phyloP scores from a whole-genome alignment of 1,284 basidiomycete species.

The Rhodotorula sp. region DNA sequence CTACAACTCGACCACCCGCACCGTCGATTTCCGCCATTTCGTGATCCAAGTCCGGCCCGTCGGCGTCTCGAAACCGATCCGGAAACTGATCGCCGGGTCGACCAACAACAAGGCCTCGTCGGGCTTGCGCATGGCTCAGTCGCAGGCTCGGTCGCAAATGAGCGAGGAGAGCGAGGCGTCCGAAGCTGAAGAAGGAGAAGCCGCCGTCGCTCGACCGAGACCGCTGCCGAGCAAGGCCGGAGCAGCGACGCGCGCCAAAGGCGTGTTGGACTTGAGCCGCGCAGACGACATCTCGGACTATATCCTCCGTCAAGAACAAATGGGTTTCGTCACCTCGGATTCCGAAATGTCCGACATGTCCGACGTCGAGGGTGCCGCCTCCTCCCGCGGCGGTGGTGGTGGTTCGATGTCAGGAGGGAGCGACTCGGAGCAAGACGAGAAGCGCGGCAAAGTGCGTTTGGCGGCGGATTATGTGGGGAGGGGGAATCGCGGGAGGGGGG shows the following conservation, averaged over 20 bases:
- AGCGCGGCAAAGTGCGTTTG: conserved; percentile 62
- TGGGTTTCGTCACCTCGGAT: conserved; percentile 60
- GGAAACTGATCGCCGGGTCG: conserved; percentile 75
- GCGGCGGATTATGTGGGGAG: conserved; percentile 91
- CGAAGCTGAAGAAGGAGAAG: conserved; percentile 47
- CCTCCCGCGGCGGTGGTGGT: neutral
- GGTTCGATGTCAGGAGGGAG: conserved; percentile 52
- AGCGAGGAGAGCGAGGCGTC: conserved; percentile 29
- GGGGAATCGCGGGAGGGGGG: conserved; percentile 64
- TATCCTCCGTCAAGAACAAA: conserved; percentile 60
- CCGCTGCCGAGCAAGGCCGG: conserved; percentile 7
- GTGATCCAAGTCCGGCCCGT: conserved; percentile 93
- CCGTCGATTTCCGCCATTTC: conserved; percentile 91
- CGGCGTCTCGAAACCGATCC: conserved; percentile 88
- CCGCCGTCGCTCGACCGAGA: conserved; percentile 38
- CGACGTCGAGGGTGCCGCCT: conserved; percentile 10
- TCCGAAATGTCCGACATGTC: conserved; percentile 55
- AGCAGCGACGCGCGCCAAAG: conserved; percentile 43
- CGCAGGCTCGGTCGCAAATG: no score
- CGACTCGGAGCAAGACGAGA: conserved; percentile 59
- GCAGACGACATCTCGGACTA: conserved; percentile 96
- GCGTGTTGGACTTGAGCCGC: conserved; percentile 73
- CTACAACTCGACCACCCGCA: conserved; percentile 81
- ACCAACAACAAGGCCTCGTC: conserved; percentile 46
- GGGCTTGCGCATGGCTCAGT: no score